Conservation (phyloP, 768 basidiomycete species). For the Rossbeevera mucosa region DNA sequence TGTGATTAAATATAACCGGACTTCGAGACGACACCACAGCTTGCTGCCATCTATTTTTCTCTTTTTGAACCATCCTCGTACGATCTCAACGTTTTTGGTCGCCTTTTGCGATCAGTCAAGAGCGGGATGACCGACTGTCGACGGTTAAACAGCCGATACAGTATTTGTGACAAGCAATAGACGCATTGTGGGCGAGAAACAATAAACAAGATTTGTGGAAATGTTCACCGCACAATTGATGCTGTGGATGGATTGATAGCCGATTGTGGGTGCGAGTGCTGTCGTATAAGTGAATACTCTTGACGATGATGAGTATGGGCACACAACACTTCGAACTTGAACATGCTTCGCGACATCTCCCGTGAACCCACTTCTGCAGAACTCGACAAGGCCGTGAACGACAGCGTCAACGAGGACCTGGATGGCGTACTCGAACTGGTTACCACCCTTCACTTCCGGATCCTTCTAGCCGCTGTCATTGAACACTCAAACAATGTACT, state of each 20-base stretch:
- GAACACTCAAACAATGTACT: neutral
- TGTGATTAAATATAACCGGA: neutral
- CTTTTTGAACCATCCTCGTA: neutral
- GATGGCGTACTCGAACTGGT: neutral
- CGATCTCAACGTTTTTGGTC: neutral
- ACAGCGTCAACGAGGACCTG: neutral
- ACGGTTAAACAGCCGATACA: neutral
- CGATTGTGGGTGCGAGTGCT: neutral
- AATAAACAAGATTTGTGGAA: neutral
- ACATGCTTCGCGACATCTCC: neutral
- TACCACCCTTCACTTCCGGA: rapidly evolving
- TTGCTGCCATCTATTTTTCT: neutral
- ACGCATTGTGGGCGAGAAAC: neutral
- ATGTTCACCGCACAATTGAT: neutral
- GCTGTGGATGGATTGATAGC: neutral
- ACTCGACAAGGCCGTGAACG: neutral
- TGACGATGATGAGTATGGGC: neutral
- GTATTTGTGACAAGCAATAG: neutral
- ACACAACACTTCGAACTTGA: neutral
- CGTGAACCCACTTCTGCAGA: neutral
- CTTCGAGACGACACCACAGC: no score
- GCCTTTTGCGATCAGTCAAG: neutral
- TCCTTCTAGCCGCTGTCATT: neutral
- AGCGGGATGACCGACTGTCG: neutral
- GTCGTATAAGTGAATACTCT: neutral